These are phyloP conservation scores for Gossypium trilobum DNA, from an alignment of 441 rosid genomes.

Conservation along the genomic window DNA sequence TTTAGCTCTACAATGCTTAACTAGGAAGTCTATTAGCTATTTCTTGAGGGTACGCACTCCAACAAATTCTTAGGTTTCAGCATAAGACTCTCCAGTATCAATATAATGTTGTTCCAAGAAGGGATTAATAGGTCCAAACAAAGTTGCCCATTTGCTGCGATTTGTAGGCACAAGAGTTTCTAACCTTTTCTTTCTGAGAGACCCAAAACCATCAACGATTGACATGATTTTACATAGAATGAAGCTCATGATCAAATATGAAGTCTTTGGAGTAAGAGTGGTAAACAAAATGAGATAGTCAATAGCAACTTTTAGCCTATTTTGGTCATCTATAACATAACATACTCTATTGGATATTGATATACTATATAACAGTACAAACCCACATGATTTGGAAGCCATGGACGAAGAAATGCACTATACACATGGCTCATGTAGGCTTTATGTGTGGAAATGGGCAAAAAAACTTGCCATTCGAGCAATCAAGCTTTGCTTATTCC, in stretches of 20 bases:
- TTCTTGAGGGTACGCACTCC: background rate
- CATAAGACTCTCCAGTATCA: background rate
- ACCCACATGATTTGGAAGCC: background rate
- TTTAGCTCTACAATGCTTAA: background rate
- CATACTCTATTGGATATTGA: background rate
- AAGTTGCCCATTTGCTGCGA: background rate
- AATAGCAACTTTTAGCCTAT: background rate
- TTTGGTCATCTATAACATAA: background rate
- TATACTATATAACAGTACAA: background rate
- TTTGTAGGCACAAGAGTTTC: background rate
- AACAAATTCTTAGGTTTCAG: background rate
- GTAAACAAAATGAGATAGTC: background rate
- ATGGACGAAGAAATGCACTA: background rate
- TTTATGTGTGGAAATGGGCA: background rate
- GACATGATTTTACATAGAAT: background rate
- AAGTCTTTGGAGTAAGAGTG: background rate
- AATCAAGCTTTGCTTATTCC: background rate
- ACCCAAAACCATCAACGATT: background rate
- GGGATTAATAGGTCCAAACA: constrained; percentile 1
- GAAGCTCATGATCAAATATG: background rate
- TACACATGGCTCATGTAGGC: background rate
- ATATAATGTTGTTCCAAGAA: background rate
- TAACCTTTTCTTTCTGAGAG: background rate
- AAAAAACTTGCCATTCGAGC: background rate
- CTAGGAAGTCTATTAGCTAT: background rate